Percentiles rank a stretch among this genome's conserved stretches.
These are phyloP conservation scores for Eleusine coracana DNA, from an alignment of 176 grass and related monocot species.

Conservation along the genomic window DNA sequence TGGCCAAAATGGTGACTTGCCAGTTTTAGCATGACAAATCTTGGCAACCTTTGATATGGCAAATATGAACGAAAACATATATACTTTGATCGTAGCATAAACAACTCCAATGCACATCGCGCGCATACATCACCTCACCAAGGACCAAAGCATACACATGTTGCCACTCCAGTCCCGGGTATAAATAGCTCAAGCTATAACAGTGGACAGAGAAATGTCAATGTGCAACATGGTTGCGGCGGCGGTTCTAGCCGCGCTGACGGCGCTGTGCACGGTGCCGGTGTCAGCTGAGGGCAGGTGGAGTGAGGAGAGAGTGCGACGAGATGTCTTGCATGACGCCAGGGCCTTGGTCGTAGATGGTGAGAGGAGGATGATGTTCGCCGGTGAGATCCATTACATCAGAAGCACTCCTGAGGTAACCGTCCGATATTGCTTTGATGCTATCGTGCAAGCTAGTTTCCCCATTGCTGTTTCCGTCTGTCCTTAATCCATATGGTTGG, in stretches of 20 bases:
- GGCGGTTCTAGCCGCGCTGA: not conserved
- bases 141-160: not conserved
- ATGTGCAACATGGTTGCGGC: not conserved
- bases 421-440: not conserved
- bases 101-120: not conserved
- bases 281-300: not conserved
- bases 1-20: not conserved
- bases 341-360: conserved; percentile 72
- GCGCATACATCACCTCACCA: not conserved
- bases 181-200: not conserved
- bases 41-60: not conserved
- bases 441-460: not conserved
- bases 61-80: not conserved
- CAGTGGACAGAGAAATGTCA: not conserved
- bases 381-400: conserved; percentile 84
- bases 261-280: not conserved
- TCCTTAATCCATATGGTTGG: not conserved
- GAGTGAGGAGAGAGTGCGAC: not conserved
- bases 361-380: conserved; percentile 67
- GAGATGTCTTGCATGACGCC: conserved; percentile 57
- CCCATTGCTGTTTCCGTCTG: not conserved
- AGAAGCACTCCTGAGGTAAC: conserved; percentile 73
- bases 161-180: not conserved
- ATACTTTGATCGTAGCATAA: not conserved
- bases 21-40: not conserved